Percentiles rank a stretch among this genome's conserved stretches.
Evolutionary conservation across 2,329 filamentous ascomycete species (phyloP).

Genomic region (Ophiostoma sp.): DNA sequence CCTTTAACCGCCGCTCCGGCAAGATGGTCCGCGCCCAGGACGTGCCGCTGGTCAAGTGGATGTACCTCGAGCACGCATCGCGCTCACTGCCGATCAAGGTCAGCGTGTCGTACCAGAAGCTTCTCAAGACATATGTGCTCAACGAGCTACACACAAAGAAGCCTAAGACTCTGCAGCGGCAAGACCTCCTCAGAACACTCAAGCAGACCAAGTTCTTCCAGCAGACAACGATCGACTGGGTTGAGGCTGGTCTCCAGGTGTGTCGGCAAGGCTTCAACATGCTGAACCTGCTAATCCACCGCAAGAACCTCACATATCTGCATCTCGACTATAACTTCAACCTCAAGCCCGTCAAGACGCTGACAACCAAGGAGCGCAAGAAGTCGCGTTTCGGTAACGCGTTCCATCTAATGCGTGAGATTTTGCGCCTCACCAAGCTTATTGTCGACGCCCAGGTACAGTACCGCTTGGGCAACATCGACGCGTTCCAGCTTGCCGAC

Average conservation of each 20-base stretch:
- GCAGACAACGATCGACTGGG: conserved; percentile 98
- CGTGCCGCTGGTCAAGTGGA: conserved; percentile 94
- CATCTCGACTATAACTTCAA: conserved; percentile 99
- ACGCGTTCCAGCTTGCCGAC: conserved; percentile 96
- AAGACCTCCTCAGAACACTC: conserved; percentile 80
- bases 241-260: conserved; percentile 95
- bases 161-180: conserved; percentile 91
- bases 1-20: conserved; percentile 89
- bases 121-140: conserved; percentile 90
- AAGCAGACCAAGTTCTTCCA: conserved; percentile 99
- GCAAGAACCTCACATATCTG: conserved; percentile 96
- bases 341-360: conserved; percentile 94
- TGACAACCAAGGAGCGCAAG: conserved; percentile 98
- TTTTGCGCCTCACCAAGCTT: conserved; percentile 87
- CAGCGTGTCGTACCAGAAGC: conserved; percentile 94
- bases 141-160: conserved; percentile 96
- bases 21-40: conserved; percentile 96
- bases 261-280: conserved; percentile 99
- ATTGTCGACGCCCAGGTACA: conserved; percentile 99
- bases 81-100: conserved; percentile 88
- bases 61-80: conserved; percentile 95
- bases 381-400: conserved; percentile 99
- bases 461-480: conserved; percentile 94
- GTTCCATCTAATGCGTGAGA: conserved; percentile 98
- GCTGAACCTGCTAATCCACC: conserved; percentile 93